These are phyloP conservation scores for Ophiostoma triangulosporum DNA, from an alignment of 2,329 filamentous ascomycete species.

Conservation along the genomic window DNA sequence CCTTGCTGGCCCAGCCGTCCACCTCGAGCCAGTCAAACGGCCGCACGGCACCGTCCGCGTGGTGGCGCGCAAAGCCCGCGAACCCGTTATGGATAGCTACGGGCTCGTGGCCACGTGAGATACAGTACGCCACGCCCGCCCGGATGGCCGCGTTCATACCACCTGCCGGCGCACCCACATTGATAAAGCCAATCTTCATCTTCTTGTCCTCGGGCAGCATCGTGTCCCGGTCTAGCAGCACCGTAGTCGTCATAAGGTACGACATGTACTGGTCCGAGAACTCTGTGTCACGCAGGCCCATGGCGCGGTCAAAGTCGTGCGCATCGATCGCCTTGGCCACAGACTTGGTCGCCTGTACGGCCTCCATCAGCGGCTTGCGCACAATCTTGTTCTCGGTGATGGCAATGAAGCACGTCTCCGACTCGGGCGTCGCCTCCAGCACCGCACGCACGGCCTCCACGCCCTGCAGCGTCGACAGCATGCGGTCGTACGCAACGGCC, in stretches of 20 bases:
- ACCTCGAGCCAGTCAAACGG: constrained; percentile 87
- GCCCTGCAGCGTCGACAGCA: constrained; percentile 83
- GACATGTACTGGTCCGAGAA: constrained; percentile 86
- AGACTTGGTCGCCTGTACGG: constrained; percentile 73
- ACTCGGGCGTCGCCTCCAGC: constrained; percentile 75
- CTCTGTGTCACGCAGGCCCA: constrained; percentile 80
- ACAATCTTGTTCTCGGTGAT: constrained; percentile 98
- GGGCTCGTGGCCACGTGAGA: constrained; percentile 82
- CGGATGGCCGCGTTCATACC: constrained; percentile 97
- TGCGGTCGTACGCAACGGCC: constrained; percentile 86
- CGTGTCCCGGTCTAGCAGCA: constrained; percentile 50
- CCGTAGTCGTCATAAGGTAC: constrained; percentile 81
- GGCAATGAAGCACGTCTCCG: constrained; percentile 86
- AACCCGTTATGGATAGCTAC: constrained; percentile 95
- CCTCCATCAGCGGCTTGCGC: constrained; percentile 75
- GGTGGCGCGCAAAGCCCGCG: constrained; percentile 81
- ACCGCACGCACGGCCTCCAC: constrained; percentile 90
- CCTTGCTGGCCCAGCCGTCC: constrained; percentile 89
- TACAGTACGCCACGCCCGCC: constrained; percentile 83
- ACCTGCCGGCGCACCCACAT: constrained; percentile 89
- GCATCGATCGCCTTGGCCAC: constrained; percentile 69
- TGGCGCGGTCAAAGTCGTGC: constrained; percentile 77
- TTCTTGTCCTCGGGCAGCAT: constrained; percentile 58
- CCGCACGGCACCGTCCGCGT: constrained; percentile 74
- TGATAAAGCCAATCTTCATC: constrained; percentile 90